Percentiles rank a stretch among this genome's conserved stretches.
Evolutionary conservation across 2,329 filamentous ascomycete species (phyloP).

Genomic region (Balansia obtecta): DNA sequence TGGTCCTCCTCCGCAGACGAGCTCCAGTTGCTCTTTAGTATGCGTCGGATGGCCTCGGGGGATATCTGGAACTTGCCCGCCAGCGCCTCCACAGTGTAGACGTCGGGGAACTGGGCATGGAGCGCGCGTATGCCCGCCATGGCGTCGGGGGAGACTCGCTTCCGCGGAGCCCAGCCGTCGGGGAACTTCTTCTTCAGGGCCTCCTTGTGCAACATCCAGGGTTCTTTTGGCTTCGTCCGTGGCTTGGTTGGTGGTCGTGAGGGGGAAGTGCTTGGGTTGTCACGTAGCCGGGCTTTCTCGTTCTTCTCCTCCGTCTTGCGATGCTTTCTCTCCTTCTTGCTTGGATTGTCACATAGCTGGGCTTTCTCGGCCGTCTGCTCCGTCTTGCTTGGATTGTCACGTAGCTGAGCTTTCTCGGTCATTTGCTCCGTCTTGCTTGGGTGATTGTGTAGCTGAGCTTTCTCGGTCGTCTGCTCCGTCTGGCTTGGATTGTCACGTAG

Average conservation of each 20-base stretch:
- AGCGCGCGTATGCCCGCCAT: slow-evolving; percentile 80
- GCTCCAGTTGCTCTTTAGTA: slow-evolving; percentile 68
- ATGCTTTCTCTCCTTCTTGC: no score
- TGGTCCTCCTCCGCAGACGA: slow-evolving; percentile 47
- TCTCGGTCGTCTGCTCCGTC: background rate
- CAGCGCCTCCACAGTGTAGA: slow-evolving; percentile 63
- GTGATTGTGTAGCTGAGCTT: no score
- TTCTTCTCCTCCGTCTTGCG: background rate
- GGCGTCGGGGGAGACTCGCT: slow-evolving; percentile 83
- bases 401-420: no score
- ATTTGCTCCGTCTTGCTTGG: no score
- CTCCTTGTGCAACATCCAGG: slow-evolving; percentile 67
- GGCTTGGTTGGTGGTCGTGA: background rate
- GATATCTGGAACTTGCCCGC: slow-evolving; percentile 76
- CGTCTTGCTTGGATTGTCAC: no score
- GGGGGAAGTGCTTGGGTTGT: background rate
- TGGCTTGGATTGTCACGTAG: no score
- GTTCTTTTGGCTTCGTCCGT: slow-evolving; percentile 21
- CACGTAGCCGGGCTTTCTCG: background rate
- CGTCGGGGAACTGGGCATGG: slow-evolving; percentile 61
- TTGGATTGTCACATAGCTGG: no score
- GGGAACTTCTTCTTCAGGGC: slow-evolving; percentile 68
- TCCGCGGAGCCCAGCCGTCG: slow-evolving; percentile 69
- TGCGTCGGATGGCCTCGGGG: slow-evolving; percentile 74
- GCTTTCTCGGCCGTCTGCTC: no score